Evolutionary conservation across 768 basidiomycete genomes (phyloP), one percentile per base, ranked within the genome.

Genomic region (Boletus sp.): DNA sequence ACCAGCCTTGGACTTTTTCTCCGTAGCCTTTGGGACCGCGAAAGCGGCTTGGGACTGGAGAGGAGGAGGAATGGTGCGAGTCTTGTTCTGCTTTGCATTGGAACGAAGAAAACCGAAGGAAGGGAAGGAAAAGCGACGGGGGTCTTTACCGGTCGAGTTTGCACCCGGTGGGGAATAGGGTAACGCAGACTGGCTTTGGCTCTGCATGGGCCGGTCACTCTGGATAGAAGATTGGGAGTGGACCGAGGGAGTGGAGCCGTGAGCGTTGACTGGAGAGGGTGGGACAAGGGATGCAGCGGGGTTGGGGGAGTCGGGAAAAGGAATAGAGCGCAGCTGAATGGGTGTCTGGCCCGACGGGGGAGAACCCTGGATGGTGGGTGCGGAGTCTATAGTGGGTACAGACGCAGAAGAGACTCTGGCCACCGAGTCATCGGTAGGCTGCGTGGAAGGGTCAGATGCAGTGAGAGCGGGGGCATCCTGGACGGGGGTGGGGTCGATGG

Each of bases 111-210:
- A 75, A 34, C 74, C 54, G 41, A 76, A 65, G 13, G 74, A 76
- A 15, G 76, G 79, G 47, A 84, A 75, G 33, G 79, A 82, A 55
- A 84, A 76, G 40, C 79, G 79, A 49, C 75, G 72, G 32, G 61
- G 51, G 34, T 69, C 72, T 58, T 62, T 71, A 41, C 44, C 54
- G 23, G 59, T 33, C 25, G 56, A 40, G 52, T 43, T 56, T 33
- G 43, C 15, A 27, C 1, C 32, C 1, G 46, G 56, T 5, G 42
- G 41, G 35, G 62, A 70, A 19, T 69, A 67, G 2, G 66, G 64
- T 39, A 65, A 37, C 7, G 59, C 61, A 44, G 69, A 64, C 56
- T 70, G 69, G 53, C 65, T 69, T 51, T 59, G 63, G 19, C 56
- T 65, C 35, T 68, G 67, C 56, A 60, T 51, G 11, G 53, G 64